Base-by-base conservation (phyloP, 371 early-diverging fungal species). In the Mucor irregularis region DNA sequence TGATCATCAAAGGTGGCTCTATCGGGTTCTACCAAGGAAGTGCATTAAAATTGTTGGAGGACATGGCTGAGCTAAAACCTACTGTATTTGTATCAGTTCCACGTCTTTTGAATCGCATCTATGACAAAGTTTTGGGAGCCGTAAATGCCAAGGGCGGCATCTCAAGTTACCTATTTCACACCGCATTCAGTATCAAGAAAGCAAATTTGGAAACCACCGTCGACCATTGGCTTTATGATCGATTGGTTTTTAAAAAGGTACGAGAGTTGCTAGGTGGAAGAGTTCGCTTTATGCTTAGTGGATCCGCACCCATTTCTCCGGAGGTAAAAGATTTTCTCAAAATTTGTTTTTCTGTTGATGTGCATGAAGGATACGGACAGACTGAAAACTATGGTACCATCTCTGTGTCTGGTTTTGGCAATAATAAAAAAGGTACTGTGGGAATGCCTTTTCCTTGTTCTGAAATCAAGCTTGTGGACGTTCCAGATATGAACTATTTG, bases 61-160 rank as follows among this genome's bases (percentile, higher is more conserved):
- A 97, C 66, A 87, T 95, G 65, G 82, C 76, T 17, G 92, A 89
- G 54, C 81, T 98, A 44, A 82, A 86, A 53, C 99, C 99, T 3
- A 96, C 97, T 11, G 85, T 97, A 38, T 93, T 99, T 65, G 87
- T 89, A 17, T 88, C 93, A 4, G 99, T 99, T 7, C 99, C 99
- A 22, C 85, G 99, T 48, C 85, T 99, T 25, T 93, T 95, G 73
- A 98, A 97, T 74, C 83, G 96, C 26, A 93, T 99, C 65, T 94
- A 97, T 69, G 96, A 96, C 71, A 94, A 90, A 66, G 94, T 99
- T 5, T 71, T 88, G 69, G 80, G 85, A 0, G 86, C 87, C 42
- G 91, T 95, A 31, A 86, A 83, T 33, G 85, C 87, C 39, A 92
- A 88, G 73, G 90, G 93, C 44, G 88, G 89, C n/a, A 34, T 97